Evolutionary conservation across 331 rosid genomes (phyloP), one percentile per base, ranked within the genome.

Genomic region (Acacia pycnantha): DNA sequence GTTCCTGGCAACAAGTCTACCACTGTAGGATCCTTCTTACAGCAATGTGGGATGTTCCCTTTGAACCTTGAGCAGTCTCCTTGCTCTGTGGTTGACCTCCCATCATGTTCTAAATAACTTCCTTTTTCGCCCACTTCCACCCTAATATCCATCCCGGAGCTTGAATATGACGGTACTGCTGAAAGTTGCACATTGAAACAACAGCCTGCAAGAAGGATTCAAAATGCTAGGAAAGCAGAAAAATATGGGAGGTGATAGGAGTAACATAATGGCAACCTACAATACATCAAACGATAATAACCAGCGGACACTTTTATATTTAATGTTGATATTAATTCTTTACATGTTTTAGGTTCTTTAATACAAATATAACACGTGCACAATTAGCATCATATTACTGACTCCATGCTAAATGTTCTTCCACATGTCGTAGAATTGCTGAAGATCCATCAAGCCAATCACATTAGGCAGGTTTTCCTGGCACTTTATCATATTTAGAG

Each of bases 71-170:
- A 93, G 84, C 98, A 95, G 62, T 95, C 98, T 41, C 98, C 98
- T 90, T 95, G 98, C 75, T 95, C 98, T 12, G 94, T 95, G 79
- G 98, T 85, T 95, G 98, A 61, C 75, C 81, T 84, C 98, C 98
- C 94, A 88, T 81, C 98, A 95, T 93, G 88, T 74, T 89, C 98
- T 98, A 95, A 22, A 93, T 93, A 5, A 95, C 97, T 87, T 95
- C 98, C 79, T 92, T 93, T 76, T 92, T 95, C 0, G 97, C 96
- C 98, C 98, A 95, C 54, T 93, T 90, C 98, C 98, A 95, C 70
- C 96, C 97, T 78, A 95, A 69, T 62, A 93, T 85, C 98, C 98
- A 95, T 43, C 98, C 98, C 0, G 98, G 98, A 2, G 91, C 87
- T 88, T 89, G 98, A 76, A 95, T 95, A 74, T 95, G 97, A 41